Base-by-base conservation (phyloP, 805 yeast genomes). In the Candida pini region DNA sequence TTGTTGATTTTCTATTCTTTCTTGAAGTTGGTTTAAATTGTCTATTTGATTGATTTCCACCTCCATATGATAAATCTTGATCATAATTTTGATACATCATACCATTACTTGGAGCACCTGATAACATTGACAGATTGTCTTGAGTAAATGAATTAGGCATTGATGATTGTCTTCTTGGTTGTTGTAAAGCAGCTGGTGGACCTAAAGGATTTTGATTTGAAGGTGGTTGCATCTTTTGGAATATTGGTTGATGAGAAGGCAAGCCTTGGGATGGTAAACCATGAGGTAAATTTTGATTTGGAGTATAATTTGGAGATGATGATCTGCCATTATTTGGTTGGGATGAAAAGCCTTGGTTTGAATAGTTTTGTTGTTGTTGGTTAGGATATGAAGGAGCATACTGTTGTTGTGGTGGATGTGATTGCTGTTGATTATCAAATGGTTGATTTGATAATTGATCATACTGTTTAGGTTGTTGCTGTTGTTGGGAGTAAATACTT, bases 1-100 rank as follows among this genome's bases (percentile, higher is more conserved):
- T 43, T 2, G 64, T 53, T 1, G 71, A 65, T 40, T 63, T 66
- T 41, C 74, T 57, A 38, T 64, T 64, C 51, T 69, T 69, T 44
- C 73, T 56, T 4, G 68, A 60, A n/a, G 73, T 63, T 24, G 68
- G 64, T 37, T 59, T 61, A 38, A 61, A 62, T 14, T 49, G 58
- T 30, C 59, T 47, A 30, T 39, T 41, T 26, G 45, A 23, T 37
- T 35, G 41, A 39, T 46, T 41, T 33, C 39, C 41, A 19, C 37
- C 41, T 36, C 43, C 38, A 21, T 32, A 39, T 7, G 45, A 41
- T 6, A 35, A 30, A 26, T 53, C 54, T 24, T 23, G 34, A 16
- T 43, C 50, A 34, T 43, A 49, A 9, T 18, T 31, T 24, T 35
- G 28, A 23, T 35, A 40, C 38, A 34, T 30, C 12, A 41, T 33